Percentiles rank a stretch among this genome's conserved stretches.
Conservation (phyloP, 2,329 filamentous ascomycete genomes). For the Bipolaris zeicola region DNA sequence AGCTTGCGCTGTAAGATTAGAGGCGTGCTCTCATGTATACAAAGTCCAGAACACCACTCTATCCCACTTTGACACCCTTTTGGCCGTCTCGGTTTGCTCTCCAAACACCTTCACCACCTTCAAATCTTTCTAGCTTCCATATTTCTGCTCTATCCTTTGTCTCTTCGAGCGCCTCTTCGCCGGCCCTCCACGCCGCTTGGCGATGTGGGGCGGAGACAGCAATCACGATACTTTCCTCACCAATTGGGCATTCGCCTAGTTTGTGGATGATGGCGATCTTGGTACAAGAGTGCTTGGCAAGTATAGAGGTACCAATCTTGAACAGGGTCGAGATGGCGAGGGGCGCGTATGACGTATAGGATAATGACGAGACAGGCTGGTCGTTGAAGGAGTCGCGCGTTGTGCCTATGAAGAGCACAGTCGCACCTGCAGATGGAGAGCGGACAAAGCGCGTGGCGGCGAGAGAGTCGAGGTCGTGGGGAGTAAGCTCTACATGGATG, state of each 20-base stretch:
- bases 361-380: constrained; percentile 73
- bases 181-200: constrained; percentile 82
- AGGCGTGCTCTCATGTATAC: not conserved
- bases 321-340: constrained; percentile 73
- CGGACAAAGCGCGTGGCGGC: constrained; percentile 69
- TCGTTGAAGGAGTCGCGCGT: constrained; percentile 76
- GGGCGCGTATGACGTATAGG: constrained; percentile 75
- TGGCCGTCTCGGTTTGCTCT: constrained; percentile 82
- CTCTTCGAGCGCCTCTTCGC: constrained; percentile 85
- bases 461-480: constrained; percentile 63
- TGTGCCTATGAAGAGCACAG: constrained; percentile 59
- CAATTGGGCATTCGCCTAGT: constrained; percentile 82
- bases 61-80: constrained; percentile 57
- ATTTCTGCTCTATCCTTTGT: constrained; percentile 90
- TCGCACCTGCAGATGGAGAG: constrained; percentile 51
- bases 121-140: constrained; percentile 93
- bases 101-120: constrained; percentile 78
- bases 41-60: constrained; percentile 11
- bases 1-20: not conserved
- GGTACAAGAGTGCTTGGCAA: constrained; percentile 66
- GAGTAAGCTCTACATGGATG: constrained; percentile 73
- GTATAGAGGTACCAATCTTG: constrained; percentile 64
- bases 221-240: constrained; percentile 92
- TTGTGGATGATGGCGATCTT: constrained; percentile 83
- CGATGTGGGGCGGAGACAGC: constrained; percentile 84